Conservation (phyloP, 2,329 filamentous ascomycete genomes). For the Arthrobotrys conoides region DNA sequence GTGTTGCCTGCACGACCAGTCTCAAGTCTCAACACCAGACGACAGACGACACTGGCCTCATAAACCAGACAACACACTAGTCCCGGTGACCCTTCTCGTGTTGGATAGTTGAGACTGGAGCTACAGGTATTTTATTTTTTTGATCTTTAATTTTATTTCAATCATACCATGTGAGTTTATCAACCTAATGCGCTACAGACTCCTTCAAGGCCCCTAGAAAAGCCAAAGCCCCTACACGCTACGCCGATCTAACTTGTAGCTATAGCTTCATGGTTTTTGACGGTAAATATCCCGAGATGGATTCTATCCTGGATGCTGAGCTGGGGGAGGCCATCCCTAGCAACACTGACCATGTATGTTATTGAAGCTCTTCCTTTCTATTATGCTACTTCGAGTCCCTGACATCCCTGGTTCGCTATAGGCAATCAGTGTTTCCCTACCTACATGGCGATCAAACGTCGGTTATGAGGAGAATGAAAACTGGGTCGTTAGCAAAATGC, state of each 20-base stretch:
- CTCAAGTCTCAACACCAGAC: too few relatives aligned
- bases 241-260: background rate
- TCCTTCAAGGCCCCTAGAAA: background rate
- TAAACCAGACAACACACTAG: too few relatives aligned
- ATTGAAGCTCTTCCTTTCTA: background rate
- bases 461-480: slow-evolving; percentile 93
- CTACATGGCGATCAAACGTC: slow-evolving; percentile 91
- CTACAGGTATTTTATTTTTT: too few relatives aligned
- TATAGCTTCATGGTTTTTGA: background rate
- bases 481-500: slow-evolving; percentile 88
- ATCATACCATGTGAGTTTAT: too few relatives aligned
- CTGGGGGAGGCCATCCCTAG: slow-evolving; percentile 47
- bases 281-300: background rate
- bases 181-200: background rate
- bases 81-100: too few relatives aligned
- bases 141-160: too few relatives aligned
- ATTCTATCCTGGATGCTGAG: background rate
- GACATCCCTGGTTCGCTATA: slow-evolving; percentile 66
- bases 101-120: too few relatives aligned
- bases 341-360: slow-evolving; percentile 57
- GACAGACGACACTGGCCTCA: too few relatives aligned
- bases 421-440: slow-evolving; percentile 96
- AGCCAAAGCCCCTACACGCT: too few relatives aligned
- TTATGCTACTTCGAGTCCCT: slow-evolving; percentile 6
- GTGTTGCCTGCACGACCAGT: too few relatives aligned